Evolutionary conservation across 257 asterid species (phyloP).

Genomic region (Solanum chilense): DNA sequence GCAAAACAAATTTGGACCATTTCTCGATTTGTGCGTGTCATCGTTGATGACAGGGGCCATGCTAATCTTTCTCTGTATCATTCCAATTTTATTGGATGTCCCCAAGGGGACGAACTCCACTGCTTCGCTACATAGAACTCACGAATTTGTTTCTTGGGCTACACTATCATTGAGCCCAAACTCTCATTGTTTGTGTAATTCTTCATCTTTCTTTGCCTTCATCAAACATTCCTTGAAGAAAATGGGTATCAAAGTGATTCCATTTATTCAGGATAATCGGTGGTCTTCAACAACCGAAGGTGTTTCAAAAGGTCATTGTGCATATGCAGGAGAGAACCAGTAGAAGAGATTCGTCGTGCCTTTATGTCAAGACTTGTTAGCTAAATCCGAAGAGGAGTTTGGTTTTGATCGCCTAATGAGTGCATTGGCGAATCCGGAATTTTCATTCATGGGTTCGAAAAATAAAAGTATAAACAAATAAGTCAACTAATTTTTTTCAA

Average conservation of each 20-base stretch:
- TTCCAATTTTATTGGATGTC: slow-evolving; percentile 16
- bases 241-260: background rate
- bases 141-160: no score
- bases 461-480: no score
- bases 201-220: background rate
- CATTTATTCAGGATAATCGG: background rate
- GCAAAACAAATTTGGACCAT: background rate
- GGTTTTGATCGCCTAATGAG: no score
- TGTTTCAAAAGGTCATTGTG: background rate
- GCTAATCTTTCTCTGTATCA: slow-evolving; percentile 18
- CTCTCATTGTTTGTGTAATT: background rate
- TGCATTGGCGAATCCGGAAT: accelerated
- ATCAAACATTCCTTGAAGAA: background rate
- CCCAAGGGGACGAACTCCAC: background rate
- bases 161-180: background rate
- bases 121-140: background rate
- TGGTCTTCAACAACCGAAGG: background rate
- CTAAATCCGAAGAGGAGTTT: background rate
- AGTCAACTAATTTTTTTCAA: no score
- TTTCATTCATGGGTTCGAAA: no score
- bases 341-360: background rate
- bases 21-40: slow-evolving; percentile 8
- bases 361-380: background rate
- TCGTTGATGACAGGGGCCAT: slow-evolving; percentile 10
- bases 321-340: background rate